Evolutionary conservation across 768 basidiomycete genomes (phyloP).

Genomic region (Mycena vulgaris): DNA sequence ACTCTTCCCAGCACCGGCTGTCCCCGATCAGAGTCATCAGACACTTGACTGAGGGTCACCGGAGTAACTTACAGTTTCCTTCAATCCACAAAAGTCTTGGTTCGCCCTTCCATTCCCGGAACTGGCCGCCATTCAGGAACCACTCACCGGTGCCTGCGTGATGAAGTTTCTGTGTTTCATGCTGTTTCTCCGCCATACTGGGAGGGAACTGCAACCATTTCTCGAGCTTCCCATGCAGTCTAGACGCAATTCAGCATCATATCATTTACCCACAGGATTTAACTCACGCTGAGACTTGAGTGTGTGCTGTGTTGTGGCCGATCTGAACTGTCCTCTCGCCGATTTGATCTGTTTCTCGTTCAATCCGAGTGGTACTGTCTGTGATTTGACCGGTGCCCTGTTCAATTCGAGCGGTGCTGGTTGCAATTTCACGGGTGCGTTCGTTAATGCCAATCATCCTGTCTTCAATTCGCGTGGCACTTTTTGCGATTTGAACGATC

Average conservation of each 20-base stretch:
- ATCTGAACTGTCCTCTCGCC: too few species aligned
- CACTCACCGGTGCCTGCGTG: constrained; percentile 4
- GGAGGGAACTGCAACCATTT: neutral
- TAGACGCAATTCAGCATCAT: neutral
- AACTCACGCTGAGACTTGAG: neutral
- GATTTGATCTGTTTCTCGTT: too few species aligned
- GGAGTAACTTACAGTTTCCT: neutral
- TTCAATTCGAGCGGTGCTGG: too few species aligned
- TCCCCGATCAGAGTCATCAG: neutral
- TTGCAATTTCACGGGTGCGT: too few species aligned
- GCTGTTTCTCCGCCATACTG: neutral
- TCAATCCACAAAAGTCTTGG: neutral
- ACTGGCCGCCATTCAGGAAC: neutral
- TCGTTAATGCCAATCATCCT: too few species aligned
- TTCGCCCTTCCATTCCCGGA: neutral
- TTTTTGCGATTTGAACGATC: neutral
- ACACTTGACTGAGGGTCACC: too few species aligned
- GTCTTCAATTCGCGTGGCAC: too few species aligned
- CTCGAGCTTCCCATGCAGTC: neutral
- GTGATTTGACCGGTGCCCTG: too few species aligned
- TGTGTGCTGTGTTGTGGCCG: too few species aligned
- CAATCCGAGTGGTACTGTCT: too few species aligned
- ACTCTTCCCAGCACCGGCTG: constrained; percentile 4
- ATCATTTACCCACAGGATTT: neutral
- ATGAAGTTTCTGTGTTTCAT: neutral